A percentile compares a stretch with the other conserved stretches of the same genome.
Evolutionary conservation across 495 filamentous ascomycete genomes (phyloP).

Genomic region (Pyronema omphalodes): DNA sequence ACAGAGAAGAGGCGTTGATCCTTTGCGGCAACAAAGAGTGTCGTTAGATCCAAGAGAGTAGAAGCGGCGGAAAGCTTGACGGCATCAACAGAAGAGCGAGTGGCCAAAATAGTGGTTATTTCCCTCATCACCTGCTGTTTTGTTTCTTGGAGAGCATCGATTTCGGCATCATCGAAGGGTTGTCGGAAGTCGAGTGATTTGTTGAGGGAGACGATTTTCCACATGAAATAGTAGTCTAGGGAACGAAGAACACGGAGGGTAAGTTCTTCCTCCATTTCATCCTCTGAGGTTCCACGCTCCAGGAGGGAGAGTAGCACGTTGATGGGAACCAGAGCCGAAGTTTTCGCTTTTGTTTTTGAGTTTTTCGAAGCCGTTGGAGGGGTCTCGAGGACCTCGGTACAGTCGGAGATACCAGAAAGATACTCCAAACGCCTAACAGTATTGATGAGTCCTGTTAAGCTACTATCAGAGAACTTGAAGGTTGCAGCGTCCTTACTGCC

Average conservation of each 20-base stretch:
- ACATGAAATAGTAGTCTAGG: slow-evolving; percentile 81
- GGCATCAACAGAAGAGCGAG: slow-evolving; percentile 43
- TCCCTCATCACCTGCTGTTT: slow-evolving; percentile 24
- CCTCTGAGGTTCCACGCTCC: slow-evolving; percentile 43
- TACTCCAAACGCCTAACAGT: slow-evolving; percentile 70
- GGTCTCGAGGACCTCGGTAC: slow-evolving; percentile 50
- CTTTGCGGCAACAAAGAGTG: slow-evolving; percentile 46
- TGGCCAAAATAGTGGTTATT: slow-evolving; percentile 33
- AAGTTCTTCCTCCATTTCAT: slow-evolving; percentile 55
- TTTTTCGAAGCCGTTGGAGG: slow-evolving; percentile 34
- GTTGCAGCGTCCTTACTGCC: slow-evolving; percentile 48
- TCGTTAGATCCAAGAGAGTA: slow-evolving; percentile 58
- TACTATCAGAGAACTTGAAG: slow-evolving; percentile 39
- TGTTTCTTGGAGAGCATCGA: slow-evolving; percentile 40
- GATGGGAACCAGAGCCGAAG: slow-evolving; percentile 31
- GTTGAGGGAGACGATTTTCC: slow-evolving; percentile 39
- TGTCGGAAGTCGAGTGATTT: background rate
- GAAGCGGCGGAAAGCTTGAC: slow-evolving; percentile 58
- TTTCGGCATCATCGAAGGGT: slow-evolving; percentile 17
- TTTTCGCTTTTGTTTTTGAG: slow-evolving; percentile 18
- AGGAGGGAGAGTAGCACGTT: slow-evolving; percentile 50
- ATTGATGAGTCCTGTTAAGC: slow-evolving; percentile 53
- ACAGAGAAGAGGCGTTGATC: slow-evolving; percentile 37
- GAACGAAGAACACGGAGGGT: slow-evolving; percentile 52
- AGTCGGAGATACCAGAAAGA: slow-evolving; percentile 62